Base-by-base conservation (phyloP, 257 asterid species). In the Primulina huaijiensis region DNA sequence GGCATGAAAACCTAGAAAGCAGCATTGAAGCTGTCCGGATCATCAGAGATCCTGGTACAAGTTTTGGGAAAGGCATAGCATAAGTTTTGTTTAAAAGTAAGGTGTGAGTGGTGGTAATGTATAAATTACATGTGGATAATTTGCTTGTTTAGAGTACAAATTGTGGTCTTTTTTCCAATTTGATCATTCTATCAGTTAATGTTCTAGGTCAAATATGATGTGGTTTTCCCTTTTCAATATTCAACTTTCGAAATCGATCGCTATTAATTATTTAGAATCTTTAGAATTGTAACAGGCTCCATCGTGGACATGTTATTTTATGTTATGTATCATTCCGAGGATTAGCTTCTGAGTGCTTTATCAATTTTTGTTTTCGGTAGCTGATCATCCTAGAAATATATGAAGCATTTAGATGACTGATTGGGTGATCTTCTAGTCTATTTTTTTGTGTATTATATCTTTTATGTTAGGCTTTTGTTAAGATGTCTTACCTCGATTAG, bases 211-310 rank as follows among this genome's bases (percentile, higher is more conserved):
- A 33, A 68, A 38, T 35, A 34, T 35, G 46, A 19, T 63, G 5
- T 46, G 27, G 61, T 50, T 23, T 71, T 61, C 64, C 64, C 27
- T 69, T 58, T 60, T 53, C 31, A 1, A n/a, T 57, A 11, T 25
- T 34, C 34, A 31, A 31, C 34, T 2, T 31, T 5, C 5, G 34
- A 31, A 3, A 31, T 31, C 5, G 5, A 21, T 21, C 34, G 3
- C 5, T 31, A 31, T 68, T 65, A 9, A 21, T 70, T 64, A 19
- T 65, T 23, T 37, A 65, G 21, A 31, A 33, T 21, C 37, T 46
- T 19, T 64, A 2, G 17, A 19, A 8, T 46, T 6, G 46, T 46
- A 64, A 35, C 29, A 17, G 23, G 74, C 14, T 52, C 37, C 56
- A 21, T 7, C 29, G 27, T 20, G 43, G 38, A 4, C 50, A 38